Conservation (phyloP, 371 early-diverging fungal species). For the Globomyces sp. region DNA sequence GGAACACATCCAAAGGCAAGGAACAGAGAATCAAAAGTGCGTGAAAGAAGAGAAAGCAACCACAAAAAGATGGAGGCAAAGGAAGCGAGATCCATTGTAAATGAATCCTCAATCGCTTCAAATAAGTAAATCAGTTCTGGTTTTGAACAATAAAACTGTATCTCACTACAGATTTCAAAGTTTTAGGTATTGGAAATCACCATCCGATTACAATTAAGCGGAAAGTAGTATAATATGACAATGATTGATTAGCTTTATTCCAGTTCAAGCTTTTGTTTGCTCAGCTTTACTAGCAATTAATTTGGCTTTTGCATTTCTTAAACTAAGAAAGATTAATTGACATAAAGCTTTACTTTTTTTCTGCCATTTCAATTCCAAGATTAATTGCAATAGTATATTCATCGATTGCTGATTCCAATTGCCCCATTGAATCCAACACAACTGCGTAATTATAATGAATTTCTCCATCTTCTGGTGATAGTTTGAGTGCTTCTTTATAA, state of each 20-base stretch:
- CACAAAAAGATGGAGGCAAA: neutral
- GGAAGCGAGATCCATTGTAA: no score
- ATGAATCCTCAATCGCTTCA: no score
- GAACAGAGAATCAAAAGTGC: neutral
- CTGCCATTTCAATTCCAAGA: slow-evolving; percentile 45
- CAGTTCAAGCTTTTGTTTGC: no score
- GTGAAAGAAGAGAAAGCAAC: neutral
- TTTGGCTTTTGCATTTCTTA: slow-evolving; percentile 53
- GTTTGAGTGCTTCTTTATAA: slow-evolving; percentile 66
- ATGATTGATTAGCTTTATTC: no score
- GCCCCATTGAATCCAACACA: slow-evolving; percentile 68
- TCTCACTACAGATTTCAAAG: no score
- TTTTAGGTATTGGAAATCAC: no score
- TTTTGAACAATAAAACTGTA: no score
- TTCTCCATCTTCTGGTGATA: slow-evolving; percentile 60
- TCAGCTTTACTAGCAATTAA: slow-evolving; percentile 14
- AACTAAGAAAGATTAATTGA: slow-evolving; percentile 29
- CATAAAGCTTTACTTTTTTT: neutral
- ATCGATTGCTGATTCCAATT: slow-evolving; percentile 66
- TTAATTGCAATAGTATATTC: slow-evolving; percentile 64
- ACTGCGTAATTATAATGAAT: slow-evolving; percentile 74
- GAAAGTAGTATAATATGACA: no score
- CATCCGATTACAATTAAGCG: no score
- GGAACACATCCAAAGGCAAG: neutral
- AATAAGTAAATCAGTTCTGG: no score